A percentile compares a stretch with the other conserved stretches of the same genome.
phyloP scores from a whole-genome alignment of 305 asterid genomes.

The Fraxinus baroniana region DNA sequence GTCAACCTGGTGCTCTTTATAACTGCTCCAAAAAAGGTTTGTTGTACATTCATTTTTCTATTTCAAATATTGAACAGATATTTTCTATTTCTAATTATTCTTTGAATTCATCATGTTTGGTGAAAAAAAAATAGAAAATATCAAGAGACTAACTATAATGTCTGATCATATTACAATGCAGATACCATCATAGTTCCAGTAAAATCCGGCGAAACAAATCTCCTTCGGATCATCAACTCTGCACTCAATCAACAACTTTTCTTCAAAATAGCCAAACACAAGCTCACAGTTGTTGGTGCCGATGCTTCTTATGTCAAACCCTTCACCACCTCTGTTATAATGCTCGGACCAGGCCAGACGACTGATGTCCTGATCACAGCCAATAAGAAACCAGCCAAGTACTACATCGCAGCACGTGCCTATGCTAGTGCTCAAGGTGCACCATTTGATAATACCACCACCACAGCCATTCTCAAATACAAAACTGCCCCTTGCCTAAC shows the following conservation, averaged over 20 bases:
- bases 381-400: conserved; percentile 52
- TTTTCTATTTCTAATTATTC: not conserved
- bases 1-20: conserved; percentile 11
- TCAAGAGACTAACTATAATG: not conserved
- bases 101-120: not conserved
- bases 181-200: not conserved
- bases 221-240: not conserved
- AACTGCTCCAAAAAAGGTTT: conserved; percentile 6
- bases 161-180: not conserved
- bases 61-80: not conserved
- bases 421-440: conserved; percentile 48
- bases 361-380: conserved; percentile 64
- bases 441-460: too few relatives aligned
- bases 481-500: too few relatives aligned
- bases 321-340: not conserved
- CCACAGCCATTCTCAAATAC: too few relatives aligned
- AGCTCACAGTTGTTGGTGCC: conserved; percentile 3
- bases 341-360: conserved; percentile 72
- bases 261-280: conserved; percentile 8
- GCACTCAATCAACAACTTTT: conserved; percentile 15
- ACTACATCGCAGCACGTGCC: conserved; percentile 65
- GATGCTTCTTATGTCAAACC: conserved; percentile 4
- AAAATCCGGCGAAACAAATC: not conserved
- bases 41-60: not conserved
- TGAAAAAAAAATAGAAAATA: not conserved